Evolutionary conservation across 345 rosid species (phyloP), one percentile per base, ranked within the genome.

Genomic region (Gossypium arboreum): DNA sequence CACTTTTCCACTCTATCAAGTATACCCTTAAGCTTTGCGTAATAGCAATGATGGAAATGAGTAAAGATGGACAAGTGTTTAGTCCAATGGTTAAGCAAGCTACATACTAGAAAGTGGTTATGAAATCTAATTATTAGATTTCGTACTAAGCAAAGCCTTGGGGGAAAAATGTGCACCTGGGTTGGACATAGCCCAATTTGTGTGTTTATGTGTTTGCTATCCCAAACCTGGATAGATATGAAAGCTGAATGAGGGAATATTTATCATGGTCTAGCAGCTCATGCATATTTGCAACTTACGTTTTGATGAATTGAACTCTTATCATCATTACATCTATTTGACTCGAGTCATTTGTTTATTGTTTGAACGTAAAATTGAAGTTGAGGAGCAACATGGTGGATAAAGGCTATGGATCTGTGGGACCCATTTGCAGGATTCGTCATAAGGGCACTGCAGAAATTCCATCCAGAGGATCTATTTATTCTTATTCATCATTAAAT

Each of bases 371-470:
- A 29, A 79, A 86, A 88, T 74, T 80, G 74, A 80, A 71, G 75
- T 79, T 85, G 78, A 84, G 84, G 72, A 83, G 83, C 73, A 80
- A 79, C 22, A 58, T 77, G 59, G 63, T 81, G 79, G 85, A 77
- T 79, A 80, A 75, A 74, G 83, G 69, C 20, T 81, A 39, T 74
- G 91, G 89, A 80, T 84, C 91, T 74, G 91, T 84, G 63, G 98
- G 97, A 81, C 96, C 99, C 73, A 82, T 85, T 75, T 89, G 87
- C 73, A 86, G 92, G 79, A 18, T 79, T 75, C 85, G 83, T 51
- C 88, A 84, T 60, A 82, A 77, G 69, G 79, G 71, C 61, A 72
- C 55, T 58, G 73, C 72, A 39, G 87, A 83, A 60, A 73, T 82
- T 61, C 77, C 82, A 51, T 56, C 77, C 57, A 79, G 81, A 56